These are phyloP conservation scores for Penicillium fimorum DNA, from an alignment of 495 filamentous ascomycete genomes.

Conservation along the genomic window DNA sequence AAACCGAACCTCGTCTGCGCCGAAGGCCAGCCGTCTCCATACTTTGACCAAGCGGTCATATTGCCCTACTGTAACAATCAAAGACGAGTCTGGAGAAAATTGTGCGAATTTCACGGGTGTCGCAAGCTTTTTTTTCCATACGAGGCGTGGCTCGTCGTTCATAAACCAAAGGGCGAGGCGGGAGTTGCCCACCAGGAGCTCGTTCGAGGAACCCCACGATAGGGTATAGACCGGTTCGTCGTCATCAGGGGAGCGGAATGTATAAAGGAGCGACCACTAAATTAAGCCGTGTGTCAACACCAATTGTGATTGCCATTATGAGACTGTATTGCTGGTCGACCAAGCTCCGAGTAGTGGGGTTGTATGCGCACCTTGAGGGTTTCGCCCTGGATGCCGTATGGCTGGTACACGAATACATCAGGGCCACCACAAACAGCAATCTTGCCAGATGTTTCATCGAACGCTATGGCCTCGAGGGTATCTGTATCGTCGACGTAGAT, in stretches of 20 bases:
- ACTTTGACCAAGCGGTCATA: conserved; percentile 87
- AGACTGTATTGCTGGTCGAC: background rate
- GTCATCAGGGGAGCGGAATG: conserved; percentile 41
- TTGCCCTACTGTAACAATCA: conserved; percentile 78
- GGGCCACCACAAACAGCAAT: conserved; percentile 69
- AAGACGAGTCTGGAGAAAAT: conserved; percentile 80
- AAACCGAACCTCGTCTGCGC: conserved; percentile 77
- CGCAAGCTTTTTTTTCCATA: conserved; percentile 74
- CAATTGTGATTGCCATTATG: background rate
- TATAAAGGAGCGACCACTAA: conserved; percentile 56
- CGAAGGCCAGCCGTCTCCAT: conserved; percentile 87
- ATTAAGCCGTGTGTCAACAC: conserved; percentile 14
- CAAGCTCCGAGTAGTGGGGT: conserved; percentile 4
- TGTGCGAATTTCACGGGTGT: conserved; percentile 71
- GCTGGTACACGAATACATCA: conserved; percentile 75
- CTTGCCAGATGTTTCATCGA: conserved; percentile 81
- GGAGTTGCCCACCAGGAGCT: conserved; percentile 74
- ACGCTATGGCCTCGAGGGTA: conserved; percentile 66
- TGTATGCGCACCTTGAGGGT: conserved; percentile 47
- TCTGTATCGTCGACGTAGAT: conserved; percentile 80
- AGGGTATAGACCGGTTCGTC: conserved; percentile 57
- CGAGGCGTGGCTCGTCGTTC: conserved; percentile 45
- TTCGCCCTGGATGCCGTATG: conserved; percentile 67
- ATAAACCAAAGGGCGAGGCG: conserved; percentile 70
- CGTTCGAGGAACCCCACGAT: conserved; percentile 82